Evolutionary conservation across 148 eudicot species (phyloP).

Genomic region (Vaccinium macrocarpon): DNA sequence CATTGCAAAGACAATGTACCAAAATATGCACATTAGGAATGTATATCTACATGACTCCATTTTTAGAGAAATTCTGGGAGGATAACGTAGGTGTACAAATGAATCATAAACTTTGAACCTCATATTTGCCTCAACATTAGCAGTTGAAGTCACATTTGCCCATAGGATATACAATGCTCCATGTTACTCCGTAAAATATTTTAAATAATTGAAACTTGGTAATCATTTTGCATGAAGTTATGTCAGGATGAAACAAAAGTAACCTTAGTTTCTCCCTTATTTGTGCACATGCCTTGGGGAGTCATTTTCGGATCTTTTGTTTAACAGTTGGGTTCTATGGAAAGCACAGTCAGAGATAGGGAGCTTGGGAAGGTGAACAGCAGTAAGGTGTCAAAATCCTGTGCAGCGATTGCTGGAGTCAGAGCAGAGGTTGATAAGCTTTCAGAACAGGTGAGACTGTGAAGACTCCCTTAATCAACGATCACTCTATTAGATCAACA

Average conservation of each 20-base stretch:
- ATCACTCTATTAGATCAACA: not conserved
- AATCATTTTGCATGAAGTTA: not conserved
- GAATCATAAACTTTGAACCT: not conserved
- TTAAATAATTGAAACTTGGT: not conserved
- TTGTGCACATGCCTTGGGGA: not conserved
- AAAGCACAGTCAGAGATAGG: conserved; percentile 36
- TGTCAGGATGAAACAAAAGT: not conserved
- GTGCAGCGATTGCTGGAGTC: conserved; percentile 60
- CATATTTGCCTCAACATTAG: not conserved
- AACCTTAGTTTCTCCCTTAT: not conserved
- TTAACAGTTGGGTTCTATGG: conserved; percentile 26
- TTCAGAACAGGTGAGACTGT: conserved; percentile 61
- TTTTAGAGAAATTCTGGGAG: not conserved
- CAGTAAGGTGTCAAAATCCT: conserved; percentile 43
- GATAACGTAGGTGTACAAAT: not conserved
- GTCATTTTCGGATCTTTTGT: not conserved
- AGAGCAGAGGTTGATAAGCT: conserved; percentile 71
- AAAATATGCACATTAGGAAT: not conserved
- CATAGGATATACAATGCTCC: not conserved
- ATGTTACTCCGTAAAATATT: not conserved
- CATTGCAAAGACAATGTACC: not conserved
- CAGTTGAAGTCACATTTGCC: not conserved
- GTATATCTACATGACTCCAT: not conserved
- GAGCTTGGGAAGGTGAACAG: conserved; percentile 48
- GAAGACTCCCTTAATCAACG: not conserved